phyloP scores from a whole-genome alignment of 1,139 yeast genomes.

The Wickerhamomyces sp. region DNA sequence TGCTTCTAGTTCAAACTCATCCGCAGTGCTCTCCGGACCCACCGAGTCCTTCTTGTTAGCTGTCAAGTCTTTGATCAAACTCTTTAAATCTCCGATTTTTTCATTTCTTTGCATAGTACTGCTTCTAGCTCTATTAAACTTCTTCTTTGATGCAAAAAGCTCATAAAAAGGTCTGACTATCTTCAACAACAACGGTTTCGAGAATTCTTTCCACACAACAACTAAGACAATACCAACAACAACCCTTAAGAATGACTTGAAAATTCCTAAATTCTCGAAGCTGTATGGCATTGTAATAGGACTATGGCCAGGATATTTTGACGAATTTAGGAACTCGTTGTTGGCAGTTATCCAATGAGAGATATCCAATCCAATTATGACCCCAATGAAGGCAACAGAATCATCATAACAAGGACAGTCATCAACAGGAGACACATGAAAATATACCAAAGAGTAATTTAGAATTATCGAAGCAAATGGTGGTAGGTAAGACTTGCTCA shows the following conservation, averaged over 20 bases:
- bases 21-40: slow-evolving; percentile 21
- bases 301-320: slow-evolving; percentile 6
- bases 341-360: slow-evolving; percentile 20
- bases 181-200: slow-evolving; percentile 58
- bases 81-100: slow-evolving; percentile 33
- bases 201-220: slow-evolving; percentile 59
- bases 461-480: slow-evolving; percentile 38
- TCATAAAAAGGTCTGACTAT: slow-evolving; percentile 43
- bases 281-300: slow-evolving; percentile 33
- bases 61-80: slow-evolving; percentile 24
- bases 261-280: slow-evolving; percentile 36
- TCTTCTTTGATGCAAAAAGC: slow-evolving; percentile 24
- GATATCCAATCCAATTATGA: slow-evolving; percentile 64
- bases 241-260: slow-evolving; percentile 40
- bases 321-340: slow-evolving; percentile 23
- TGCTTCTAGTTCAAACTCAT: slow-evolving; percentile 19
- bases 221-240: slow-evolving; percentile 56
- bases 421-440: slow-evolving; percentile 84
- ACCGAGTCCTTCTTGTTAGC: slow-evolving; percentile 13
- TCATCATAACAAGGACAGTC: slow-evolving; percentile 97
- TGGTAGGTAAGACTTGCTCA: slow-evolving; percentile 24
- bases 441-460: slow-evolving; percentile 49
- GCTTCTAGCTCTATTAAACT: slow-evolving; percentile 22
- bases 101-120: slow-evolving; percentile 28
- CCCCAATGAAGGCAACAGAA: slow-evolving; percentile 90